Evolutionary conservation across 192 early-diverging fungal genomes (phyloP), one percentile per base, ranked within the genome.

Genomic region (Umbelopsis isabellina): DNA sequence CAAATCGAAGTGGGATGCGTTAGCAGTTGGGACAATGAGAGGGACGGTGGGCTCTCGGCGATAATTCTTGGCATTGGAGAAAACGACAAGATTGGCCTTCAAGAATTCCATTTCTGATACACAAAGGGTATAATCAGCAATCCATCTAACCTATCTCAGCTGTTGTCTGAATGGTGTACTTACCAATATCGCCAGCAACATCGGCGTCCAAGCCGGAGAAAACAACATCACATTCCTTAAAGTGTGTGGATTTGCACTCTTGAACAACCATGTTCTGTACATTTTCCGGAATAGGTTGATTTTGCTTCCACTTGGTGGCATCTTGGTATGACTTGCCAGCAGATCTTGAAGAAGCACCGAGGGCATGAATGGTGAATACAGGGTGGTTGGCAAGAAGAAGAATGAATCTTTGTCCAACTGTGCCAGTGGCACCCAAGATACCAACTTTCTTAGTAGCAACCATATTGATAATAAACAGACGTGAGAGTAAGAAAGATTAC

Each of bases 21-120:
- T 99, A 68, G 92, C 95, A 15, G 93, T 85, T 18, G 97, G 97
- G 9, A 99, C 97, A 55, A 97, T 91, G 70, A 99, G 86, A 9
- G 97, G 97, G 44, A 97, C 95, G 46, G 86, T 77, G 2, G 91
- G 89, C 70, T 92, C 85, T 80, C 95, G 96, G 67, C 97, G 89
- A 81, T 96, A 93, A 85, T 99, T 99, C 79, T 95, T 95, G 51
- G 97, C 96, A 78, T 99, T 99, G 53, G 95, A 97, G 77, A 98
- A 94, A 20, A 99, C 89, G 22, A 88, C 92, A 71, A 97, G 84
- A 74, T 95, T 93, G 20, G 90, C 87, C 71, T 89, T 87, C n/a
- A 95, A 75, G 78, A 98, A 97, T 25, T 87, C 93, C 82, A 86
- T 85, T 81, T 99, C 97, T 81, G 71, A 12, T 25, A 2, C 23